Base-by-base conservation (phyloP, 805 yeast genomes). In the Maudiozyma turicensis region DNA sequence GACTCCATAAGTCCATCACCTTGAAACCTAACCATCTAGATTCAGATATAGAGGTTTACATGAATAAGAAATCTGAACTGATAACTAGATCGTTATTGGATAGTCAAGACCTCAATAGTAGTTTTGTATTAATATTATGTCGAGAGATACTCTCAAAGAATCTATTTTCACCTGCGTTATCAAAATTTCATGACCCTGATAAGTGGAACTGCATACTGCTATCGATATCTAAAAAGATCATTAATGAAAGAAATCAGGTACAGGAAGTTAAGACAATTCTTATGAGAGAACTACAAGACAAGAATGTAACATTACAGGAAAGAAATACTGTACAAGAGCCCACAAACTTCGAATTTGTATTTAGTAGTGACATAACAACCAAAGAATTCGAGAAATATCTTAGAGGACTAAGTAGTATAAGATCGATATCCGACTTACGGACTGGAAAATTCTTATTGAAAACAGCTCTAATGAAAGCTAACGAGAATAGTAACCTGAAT, bases 221-320 rank as follows among this genome's bases (percentile, higher is more conserved):
- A 8, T 75, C 76, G 46, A 62, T 75, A 1, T 76, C 85, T 1
- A 82, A 87, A 3, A 75, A 74, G 32, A 75, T 84, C 10, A 69
- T 90, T 60, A 80, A 80, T 53, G 95, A 87, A 58, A 70, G 89
- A 48, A 76, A 76, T 37, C 87, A 86, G 58, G 95, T 89, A 0
- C 77, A 82, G 51, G 76, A 80, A 54, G 73, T 90, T 26, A 68
- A 95, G 52, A 78, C 75, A 26, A 85, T 86, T 1, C 67, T 89
- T 35, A 83, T 82, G 52, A 75, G 78, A 52, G 93, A 88, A 57
- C 72, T 84, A 29, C 54, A 59, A 38, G 54, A 52, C 3, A 54
- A 55, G 9, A 35, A 40, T 8, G 28, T n/a, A 3, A 35, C 29
- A 8, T n/a, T 20, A 38, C 44, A 33, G 9, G 29, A 13, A 11